Evolutionary conservation across 345 rosid genomes (phyloP), one percentile per base, ranked within the genome.

Genomic region (Bretschneidera sinensis): DNA sequence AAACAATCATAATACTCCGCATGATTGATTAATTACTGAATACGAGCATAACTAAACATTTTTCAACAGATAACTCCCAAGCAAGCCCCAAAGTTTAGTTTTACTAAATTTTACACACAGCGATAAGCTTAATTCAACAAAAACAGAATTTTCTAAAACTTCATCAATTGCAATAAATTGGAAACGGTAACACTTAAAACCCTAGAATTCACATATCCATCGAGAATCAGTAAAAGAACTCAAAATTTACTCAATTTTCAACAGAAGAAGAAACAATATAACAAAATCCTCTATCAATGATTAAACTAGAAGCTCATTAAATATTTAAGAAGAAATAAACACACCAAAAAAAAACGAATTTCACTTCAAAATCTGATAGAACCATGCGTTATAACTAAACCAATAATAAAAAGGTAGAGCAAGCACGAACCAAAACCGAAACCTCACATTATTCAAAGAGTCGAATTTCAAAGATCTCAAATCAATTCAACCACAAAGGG

Each of bases 391-490:
- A 49, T 17, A 55, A 59, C 20, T 47, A 51, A 60, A 60, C 34
- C 21, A 67, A 64, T 21, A 64, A 28, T 17, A 34, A 24, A 63
- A 55, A 54, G 5, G n/a, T 9, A 34, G 56, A 50, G 4, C 15
- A 22, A 39, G 48, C 28, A 52, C n/a, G 49, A 60, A 59, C 17
- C 52, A 43, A 17, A 62, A 21, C 43, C 21, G 39, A 13, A 51
- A 57, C 25, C 15, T 55, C 10, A 48, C 57, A 63, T 61, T 49
- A 69, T 54, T 67, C 43, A 57, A 25, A 35, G 53, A 69, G 43
- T 14, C 14, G 21, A 63, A 51, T 31, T 24, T 18, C 25, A 34
- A 47, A 66, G 66, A 76, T 78, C 74, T 69, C 58, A 65, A n/a
- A 55, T 17, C 67, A 23, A 63, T 54, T 39, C 68, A 66, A 69